Evolutionary conservation across 2,329 filamentous ascomycete genomes (phyloP).

Genomic region (Aspergillus sp.): DNA sequence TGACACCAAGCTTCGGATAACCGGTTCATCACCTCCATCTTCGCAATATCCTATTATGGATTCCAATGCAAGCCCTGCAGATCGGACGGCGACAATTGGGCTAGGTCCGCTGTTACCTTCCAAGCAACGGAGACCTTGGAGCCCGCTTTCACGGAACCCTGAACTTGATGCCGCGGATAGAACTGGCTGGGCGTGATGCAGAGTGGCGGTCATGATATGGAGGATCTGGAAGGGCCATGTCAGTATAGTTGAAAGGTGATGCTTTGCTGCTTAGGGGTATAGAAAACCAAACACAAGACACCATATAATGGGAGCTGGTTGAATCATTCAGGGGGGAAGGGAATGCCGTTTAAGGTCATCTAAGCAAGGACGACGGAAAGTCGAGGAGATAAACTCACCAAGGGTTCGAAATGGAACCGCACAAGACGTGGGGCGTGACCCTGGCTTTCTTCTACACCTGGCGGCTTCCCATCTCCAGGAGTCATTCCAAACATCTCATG

Average conservation of each 20-base stretch:
- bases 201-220: constrained; percentile 77
- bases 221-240: constrained; percentile 67
- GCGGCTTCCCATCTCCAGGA: constrained; percentile 29
- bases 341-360: background rate
- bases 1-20: constrained; percentile 58
- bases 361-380: background rate
- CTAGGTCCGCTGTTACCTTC: constrained; percentile 45
- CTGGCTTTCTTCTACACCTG: constrained; percentile 37
- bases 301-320: background rate
- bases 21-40: constrained; percentile 21
- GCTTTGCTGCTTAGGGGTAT: background rate
- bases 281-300: background rate
- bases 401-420: constrained; percentile 91
- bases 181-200: constrained; percentile 70
- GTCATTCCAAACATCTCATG: constrained; percentile 46
- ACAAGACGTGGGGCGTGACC: constrained; percentile 54
- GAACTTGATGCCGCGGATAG: constrained; percentile 74
- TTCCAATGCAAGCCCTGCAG: constrained; percentile 78
- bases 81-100: constrained; percentile 82
- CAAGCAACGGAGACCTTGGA: constrained; percentile 60
- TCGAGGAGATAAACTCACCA: constrained; percentile 69
- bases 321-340: background rate
- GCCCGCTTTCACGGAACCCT: constrained; percentile 87
- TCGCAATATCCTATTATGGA: constrained; percentile 67
- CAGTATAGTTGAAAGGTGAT: constrained; percentile 16